Evolutionary conservation across 305 asterid genomes (phyloP), one percentile per base, ranked within the genome.

Genomic region (Fraxinus ornus): DNA sequence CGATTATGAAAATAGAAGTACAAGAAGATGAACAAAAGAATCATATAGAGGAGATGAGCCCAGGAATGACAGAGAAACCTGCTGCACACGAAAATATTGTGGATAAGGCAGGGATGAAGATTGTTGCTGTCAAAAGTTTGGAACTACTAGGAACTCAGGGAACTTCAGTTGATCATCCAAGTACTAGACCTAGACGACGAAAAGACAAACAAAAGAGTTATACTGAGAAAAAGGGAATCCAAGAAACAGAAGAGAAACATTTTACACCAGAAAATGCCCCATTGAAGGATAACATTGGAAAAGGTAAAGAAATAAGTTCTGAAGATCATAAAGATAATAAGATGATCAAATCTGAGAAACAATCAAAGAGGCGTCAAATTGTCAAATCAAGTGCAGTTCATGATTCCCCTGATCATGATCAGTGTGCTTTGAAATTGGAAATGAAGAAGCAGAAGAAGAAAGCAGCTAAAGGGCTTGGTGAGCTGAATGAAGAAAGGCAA

Each of bases 401-500:
- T 62, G 72, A 62, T 62, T 22, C 72, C 7, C 73, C 35, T 64
- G 79, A 15, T 52, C 22, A 52, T 52, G 79, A 15, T 68, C 77
- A 57, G 8, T 68, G 30, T 62, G 86, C 82, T 72, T 80, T 19
- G 30, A 70, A 75, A 30, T 83, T 83, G 78, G 87, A 74, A 9
- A 35, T 9, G 72, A 64, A 64, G 5, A 66, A 66, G 79, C 89
- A 89, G 75, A 80, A 82, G 49, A 90, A 87, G 87, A 75, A 84
- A 41, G 82, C 83, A 71, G 87, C 85, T 78, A 84, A 84, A 83
- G 88, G 89, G 80, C 76, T 90, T 39, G 62, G 86, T 1, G 92
- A 86, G 60, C 85, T 85, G 47, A 86, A 86, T 77, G 95, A 92
- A 85, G 94, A 93, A 78, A 88, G 92, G 85, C 93, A 89, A 73